Conservation (phyloP, 148 eudicot genomes). For the Agrostemma githago region DNA sequence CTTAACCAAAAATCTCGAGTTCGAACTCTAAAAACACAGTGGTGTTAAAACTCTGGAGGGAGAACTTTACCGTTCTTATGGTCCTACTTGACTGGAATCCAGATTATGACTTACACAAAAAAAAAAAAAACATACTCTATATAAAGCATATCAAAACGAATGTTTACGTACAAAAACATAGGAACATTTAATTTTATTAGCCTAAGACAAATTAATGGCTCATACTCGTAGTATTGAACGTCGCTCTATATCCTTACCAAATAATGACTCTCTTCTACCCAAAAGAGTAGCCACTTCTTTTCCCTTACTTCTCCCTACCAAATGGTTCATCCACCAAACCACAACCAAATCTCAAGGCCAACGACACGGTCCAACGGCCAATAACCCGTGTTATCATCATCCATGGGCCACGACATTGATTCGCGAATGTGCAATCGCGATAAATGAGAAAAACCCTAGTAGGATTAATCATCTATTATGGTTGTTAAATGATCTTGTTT, state of each 20-base stretch:
- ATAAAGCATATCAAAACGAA: slow-evolving; percentile 19
- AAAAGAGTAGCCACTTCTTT: slow-evolving; percentile 19
- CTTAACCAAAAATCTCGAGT: no score
- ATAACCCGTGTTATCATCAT: not conserved
- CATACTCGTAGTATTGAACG: no score
- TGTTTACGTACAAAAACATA: not conserved
- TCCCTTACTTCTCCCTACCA: slow-evolving; percentile 24
- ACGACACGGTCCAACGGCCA: not conserved
- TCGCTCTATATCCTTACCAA: no score
- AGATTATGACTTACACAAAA: no score
- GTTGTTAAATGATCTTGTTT: slow-evolving; percentile 30
- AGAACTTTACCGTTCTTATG: no score
- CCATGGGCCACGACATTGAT: slow-evolving; percentile 22
- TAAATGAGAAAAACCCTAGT: slow-evolving; percentile 16
- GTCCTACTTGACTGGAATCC: no score
- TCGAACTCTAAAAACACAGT: no score
- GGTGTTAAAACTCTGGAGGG: no score
- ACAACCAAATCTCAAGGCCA: slow-evolving; percentile 16
- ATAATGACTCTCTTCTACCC: no score
- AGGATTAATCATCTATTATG: slow-evolving; percentile 21
- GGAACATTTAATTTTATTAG: not conserved
- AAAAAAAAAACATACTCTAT: no score
- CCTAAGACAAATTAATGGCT: slow-evolving; percentile 13
- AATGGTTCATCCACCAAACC: slow-evolving; percentile 25
- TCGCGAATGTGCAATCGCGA: slow-evolving; percentile 27